Base-by-base conservation (phyloP, 169 alveolate genomes). In the Plasmodium ovale region DNA sequence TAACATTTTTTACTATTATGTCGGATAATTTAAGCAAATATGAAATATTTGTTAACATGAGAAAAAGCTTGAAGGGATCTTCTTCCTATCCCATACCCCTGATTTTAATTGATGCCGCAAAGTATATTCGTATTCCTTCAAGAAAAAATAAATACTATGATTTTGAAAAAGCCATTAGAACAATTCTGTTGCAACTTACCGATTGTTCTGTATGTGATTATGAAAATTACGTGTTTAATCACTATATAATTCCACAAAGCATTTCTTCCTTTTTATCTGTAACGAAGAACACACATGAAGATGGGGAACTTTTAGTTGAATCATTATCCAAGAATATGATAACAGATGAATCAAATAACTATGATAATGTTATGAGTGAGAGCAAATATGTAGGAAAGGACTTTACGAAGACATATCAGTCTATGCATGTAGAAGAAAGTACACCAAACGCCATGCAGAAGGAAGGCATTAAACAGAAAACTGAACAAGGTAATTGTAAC, bases 171-270 rank as follows among this genome's bases (percentile, higher is more conserved):
- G 85, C 91, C 54, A 85, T 85, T 12, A 68, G 91, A 60, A 85
- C 87, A 25, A 85, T 85, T 23, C 27, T 85, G 31, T 44, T 85
- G 21, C 91, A 85, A 62, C 87, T 85, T 56, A 85, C 91, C 12
- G 91, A 85, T 58, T 85, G 91, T 56, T 85, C 74, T 51, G 84
- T 85, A n/a, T 85, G 87, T 47, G 91, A 85, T 71, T 85, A 85
- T 64, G 91, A 85, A 71, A 85, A 85, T 60, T 85, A 85, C 49
- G 74, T 85, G 16, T 85, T 85, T 72, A 85, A 85, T 60, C 91
- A 85, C 54, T 85, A 85, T 54, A 44, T 70, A 29, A 19, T 85
- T 39, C 91, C 91, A 25, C 87, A 85, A 62, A 85, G 91, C 39
- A 69, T 85, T 56, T 85, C 91, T 5, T 68, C 67, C 53, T 85